Evolutionary conservation across 345 rosid genomes (phyloP), one percentile per base, ranked within the genome.

Genomic region (Capsella bursapastoris): DNA sequence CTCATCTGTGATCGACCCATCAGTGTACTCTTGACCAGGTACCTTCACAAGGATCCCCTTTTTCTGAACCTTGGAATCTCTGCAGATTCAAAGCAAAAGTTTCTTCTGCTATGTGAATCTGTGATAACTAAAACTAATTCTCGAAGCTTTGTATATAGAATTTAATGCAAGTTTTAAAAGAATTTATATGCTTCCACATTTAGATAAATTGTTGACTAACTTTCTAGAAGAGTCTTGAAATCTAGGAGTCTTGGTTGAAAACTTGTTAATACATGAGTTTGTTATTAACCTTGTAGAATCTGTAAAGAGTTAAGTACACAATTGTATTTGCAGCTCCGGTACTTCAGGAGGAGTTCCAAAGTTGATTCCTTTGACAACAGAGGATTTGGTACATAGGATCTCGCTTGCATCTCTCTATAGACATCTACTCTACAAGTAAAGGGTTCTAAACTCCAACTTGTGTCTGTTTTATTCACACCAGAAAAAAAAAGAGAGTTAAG

Each of bases 271-370:
- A 5, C 16, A 44, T 13, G 48, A 44, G 16, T 43, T 43, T 43
- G 48, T 43, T 5, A 43, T 37, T 37, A 37, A 37, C 25, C 25
- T 38, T 38, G 2, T 9, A 38, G 41, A 38, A 38, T 38, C 10
- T 38, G 31, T n/a, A 34, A 64, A 32, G 37, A 16, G 0, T 53
- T 49, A 15, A 57, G 38, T 31, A 32, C 18, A 27, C 4, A 53
- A 27, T 22, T 62, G 25, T 55, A 55, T 37, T 38, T 85, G 76
- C 86, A 93, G 98, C 85, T 83, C 98, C 1, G 98, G 98, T 27
- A 90, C 98, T 64, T 89, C 98, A 11, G 98, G 92, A 37, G 97
- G 98, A 53, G 83, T 78, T 60, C 96, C 97, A 38, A 93, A 93
- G 79, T 65, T 93, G 83, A 86, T 90, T 92, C 97, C 97, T 34